Evolutionary conservation across 177 flowering plant genomes (phyloP).

Genomic region (Vitis hybrid): DNA sequence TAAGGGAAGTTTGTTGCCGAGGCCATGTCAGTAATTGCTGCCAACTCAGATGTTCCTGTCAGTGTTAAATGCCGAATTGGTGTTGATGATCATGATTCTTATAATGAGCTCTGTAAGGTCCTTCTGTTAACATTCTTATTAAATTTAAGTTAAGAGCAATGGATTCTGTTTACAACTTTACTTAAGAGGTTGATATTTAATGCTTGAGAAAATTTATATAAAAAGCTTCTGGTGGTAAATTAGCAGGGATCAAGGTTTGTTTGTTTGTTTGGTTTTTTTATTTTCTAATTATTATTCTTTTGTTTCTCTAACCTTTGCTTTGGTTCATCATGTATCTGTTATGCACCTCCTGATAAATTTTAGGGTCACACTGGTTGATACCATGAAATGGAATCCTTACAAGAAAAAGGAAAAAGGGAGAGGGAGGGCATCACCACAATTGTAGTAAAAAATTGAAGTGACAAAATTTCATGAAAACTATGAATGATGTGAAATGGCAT

Average conservation of each 20-base stretch:
- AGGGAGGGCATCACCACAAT: too few species aligned
- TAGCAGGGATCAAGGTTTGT: background rate
- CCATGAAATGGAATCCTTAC: too few species aligned
- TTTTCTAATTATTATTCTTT: too few species aligned
- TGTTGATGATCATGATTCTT: constrained; percentile 93
- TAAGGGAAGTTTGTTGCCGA: constrained; percentile 94
- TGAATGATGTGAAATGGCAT: too few species aligned
- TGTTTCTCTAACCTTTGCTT: too few species aligned
- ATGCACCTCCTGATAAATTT: too few species aligned
- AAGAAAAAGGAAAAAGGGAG: too few species aligned
- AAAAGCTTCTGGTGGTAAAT: background rate
- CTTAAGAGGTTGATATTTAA: background rate
- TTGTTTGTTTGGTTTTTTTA: background rate
- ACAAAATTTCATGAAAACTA: too few species aligned
- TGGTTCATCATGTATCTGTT: too few species aligned
- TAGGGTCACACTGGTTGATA: too few species aligned
- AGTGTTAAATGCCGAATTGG: constrained; percentile 98
- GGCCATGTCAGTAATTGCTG: constrained; percentile 93
- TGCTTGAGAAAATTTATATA: background rate
- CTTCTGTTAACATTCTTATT: background rate
- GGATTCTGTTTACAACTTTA: background rate
- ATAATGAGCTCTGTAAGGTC: constrained; percentile 85
- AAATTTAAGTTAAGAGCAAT: background rate
- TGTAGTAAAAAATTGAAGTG: too few species aligned
- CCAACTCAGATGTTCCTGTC: constrained; percentile 79